These are phyloP conservation scores for Saururus chinensis DNA, from an alignment of 164 flowering plant species.

Conservation along the genomic window DNA sequence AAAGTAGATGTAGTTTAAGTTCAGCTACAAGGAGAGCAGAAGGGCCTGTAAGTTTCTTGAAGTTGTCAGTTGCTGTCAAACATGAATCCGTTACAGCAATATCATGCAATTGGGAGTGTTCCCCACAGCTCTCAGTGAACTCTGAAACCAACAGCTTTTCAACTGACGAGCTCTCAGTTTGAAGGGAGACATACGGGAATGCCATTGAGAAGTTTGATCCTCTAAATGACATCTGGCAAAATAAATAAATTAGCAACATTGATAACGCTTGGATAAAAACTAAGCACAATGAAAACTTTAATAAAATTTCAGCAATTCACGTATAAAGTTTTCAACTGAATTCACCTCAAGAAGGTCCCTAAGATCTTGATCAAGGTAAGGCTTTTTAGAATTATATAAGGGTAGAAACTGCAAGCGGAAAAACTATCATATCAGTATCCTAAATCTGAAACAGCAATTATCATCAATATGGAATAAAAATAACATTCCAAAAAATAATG, in stretches of 20 bases:
- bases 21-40: constrained; percentile 45
- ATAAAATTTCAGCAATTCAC: background rate
- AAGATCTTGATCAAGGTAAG: constrained; percentile 39
- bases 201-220: constrained; percentile 75
- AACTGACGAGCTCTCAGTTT: constrained; percentile 40
- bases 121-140: constrained; percentile 48
- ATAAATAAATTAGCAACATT: background rate
- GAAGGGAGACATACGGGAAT: constrained; percentile 61
- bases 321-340: constrained; percentile 10
- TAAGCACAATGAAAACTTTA: background rate
- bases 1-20: background rate
- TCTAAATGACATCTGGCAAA: constrained; percentile 45
- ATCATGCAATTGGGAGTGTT: constrained; percentile 25
- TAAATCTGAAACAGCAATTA: background rate
- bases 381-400: constrained; percentile 33
- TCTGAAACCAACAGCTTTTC: constrained; percentile 58
- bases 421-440: no score
- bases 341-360: constrained; percentile 67
- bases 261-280: background rate
- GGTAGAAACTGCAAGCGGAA: constrained; percentile 42
- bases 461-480: background rate
- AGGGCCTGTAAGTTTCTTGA: constrained; percentile 37
- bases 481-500: background rate
- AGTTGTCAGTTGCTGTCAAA: constrained; percentile 34
- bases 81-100: constrained; percentile 57